Percentiles rank a stretch among this genome's conserved stretches.
Evolutionary conservation across 768 basidiomycete species (phyloP).

Genomic region (Exidia glandulosa): DNA sequence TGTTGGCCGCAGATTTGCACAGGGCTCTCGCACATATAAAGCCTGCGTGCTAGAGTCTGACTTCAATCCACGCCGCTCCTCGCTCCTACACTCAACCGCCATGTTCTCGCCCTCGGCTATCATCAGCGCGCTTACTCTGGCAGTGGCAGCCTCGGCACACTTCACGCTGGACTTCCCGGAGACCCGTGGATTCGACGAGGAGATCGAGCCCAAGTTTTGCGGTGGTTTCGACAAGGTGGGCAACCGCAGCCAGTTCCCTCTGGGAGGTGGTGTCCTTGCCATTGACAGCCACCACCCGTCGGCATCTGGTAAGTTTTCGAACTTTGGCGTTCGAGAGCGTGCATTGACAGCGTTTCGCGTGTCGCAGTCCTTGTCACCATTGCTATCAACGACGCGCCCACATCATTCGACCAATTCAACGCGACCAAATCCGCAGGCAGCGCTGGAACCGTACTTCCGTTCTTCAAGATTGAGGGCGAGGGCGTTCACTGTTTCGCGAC

Average conservation of each 20-base stretch:
- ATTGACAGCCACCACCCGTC: constrained; percentile 54
- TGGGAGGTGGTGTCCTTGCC: constrained; percentile 45
- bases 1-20: too few species aligned
- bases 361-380: constrained; percentile 32
- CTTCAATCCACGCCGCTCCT: too few species aligned
- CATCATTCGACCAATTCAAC: constrained; percentile 53
- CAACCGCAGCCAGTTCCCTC: constrained; percentile 59
- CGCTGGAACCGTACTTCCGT: constrained; percentile 31
- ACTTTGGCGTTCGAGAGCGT: neutral
- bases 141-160: constrained; percentile 48
- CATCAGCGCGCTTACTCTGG: constrained; percentile 27
- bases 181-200: constrained; percentile 58
- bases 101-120: constrained; percentile 9
- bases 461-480: constrained; percentile 40
- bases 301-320: constrained; percentile 41
- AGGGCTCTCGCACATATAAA: too few species aligned
- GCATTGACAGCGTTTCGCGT: neutral
- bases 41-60: too few species aligned
- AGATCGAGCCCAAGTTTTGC: constrained; percentile 47
- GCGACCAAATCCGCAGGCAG: constrained; percentile 22
- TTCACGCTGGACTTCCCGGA: constrained; percentile 71
- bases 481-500: constrained; percentile 61
- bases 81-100: too few species aligned
- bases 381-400: constrained; percentile 36
- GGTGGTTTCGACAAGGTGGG: constrained; percentile 56